Conservation (phyloP, 192 early-diverging fungal species). For the Funneliformis geosporum region DNA sequence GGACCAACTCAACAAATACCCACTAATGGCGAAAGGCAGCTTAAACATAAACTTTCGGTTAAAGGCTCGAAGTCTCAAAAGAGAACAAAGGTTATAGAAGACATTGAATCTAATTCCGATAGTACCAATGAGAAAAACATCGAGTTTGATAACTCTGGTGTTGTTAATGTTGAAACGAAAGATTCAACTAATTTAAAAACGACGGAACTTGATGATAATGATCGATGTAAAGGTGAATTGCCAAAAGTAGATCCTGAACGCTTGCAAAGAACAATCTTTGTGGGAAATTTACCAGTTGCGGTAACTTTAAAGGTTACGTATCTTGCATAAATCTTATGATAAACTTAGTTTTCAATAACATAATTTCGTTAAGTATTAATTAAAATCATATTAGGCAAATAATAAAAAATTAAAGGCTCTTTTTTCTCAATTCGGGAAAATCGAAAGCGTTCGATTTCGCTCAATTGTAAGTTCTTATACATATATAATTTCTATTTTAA, state of each 20-base stretch:
- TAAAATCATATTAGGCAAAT: constrained; percentile 43
- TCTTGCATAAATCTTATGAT: not conserved
- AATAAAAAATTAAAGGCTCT: constrained; percentile 69
- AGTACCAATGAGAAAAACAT: constrained; percentile 33
- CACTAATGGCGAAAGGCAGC: constrained; percentile 37
- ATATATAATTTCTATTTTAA: not conserved
- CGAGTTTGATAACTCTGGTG: constrained; percentile 36
- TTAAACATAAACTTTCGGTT: not conserved
- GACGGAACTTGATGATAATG: not conserved
- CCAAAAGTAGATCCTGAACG: constrained; percentile 30
- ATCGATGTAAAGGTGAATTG: not conserved
- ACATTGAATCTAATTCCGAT: constrained; percentile 19
- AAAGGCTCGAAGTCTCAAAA: not conserved
- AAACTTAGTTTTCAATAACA: not conserved
- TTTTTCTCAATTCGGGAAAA: constrained; percentile 66
- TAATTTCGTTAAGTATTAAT: not conserved
- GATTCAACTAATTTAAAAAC: not conserved
- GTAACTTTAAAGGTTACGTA: constrained; percentile 59
- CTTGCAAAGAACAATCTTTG: constrained; percentile 80
- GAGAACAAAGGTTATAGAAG: constrained; percentile 22
- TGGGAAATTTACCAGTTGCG: constrained; percentile 85
- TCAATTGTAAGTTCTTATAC: constrained; percentile 66
- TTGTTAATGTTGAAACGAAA: constrained; percentile 38
- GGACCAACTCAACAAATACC: constrained; percentile 33
- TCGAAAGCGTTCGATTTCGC: constrained; percentile 90